Conservation (phyloP, 345 rosid species). For the Streptanthus diversifolius region DNA sequence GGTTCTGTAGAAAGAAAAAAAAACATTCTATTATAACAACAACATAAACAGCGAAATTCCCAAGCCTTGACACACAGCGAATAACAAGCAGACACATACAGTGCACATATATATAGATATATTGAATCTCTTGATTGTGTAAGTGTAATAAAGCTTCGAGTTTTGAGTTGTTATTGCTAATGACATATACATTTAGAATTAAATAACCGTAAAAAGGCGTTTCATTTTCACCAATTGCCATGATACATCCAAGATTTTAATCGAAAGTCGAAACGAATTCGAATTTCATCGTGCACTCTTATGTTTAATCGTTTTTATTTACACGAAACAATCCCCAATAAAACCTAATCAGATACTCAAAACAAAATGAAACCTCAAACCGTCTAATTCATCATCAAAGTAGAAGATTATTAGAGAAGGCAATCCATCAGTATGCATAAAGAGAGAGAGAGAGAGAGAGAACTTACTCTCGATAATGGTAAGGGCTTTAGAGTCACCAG, state of each 20-base stretch:
- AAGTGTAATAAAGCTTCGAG: neutral
- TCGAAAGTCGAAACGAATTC: neutral
- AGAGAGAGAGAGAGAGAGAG: slow-evolving; percentile 12
- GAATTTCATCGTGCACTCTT: neutral
- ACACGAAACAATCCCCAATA: neutral
- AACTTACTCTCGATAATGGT: slow-evolving; percentile 53
- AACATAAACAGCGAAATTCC: neutral
- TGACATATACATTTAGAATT: neutral
- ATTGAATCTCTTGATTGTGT: neutral
- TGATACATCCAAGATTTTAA: neutral
- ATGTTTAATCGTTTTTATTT: neutral
- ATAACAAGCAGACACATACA: neutral
- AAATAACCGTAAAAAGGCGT: no score
- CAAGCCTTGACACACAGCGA: neutral
- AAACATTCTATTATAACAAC: neutral
- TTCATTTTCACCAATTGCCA: no score
- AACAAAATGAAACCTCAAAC: no score
- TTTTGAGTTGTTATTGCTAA: neutral
- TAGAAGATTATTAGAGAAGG: neutral
- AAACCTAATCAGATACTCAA: neutral
- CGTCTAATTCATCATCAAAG: neutral
- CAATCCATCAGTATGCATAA: neutral
- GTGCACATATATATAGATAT: neutral
- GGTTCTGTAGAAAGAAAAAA: slow-evolving; percentile 46
- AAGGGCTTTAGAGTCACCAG: slow-evolving; percentile 60